A percentile compares a stretch with the other conserved stretches of the same genome.
phyloP scores from a whole-genome alignment of 208 protist species.

The Trypanosoma theileri region DNA sequence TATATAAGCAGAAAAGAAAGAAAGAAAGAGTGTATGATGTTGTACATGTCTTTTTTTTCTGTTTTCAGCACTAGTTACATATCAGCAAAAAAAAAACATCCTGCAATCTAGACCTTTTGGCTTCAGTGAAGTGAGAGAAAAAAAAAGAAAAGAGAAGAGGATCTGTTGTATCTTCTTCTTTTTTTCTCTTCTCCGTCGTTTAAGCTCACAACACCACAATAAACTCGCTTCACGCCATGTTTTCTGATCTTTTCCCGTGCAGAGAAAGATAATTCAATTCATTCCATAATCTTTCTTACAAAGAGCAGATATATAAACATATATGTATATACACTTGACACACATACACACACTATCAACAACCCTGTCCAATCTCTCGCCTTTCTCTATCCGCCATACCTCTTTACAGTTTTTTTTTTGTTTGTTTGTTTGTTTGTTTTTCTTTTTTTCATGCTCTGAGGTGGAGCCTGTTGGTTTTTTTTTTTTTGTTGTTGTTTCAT shows the following conservation, averaged over 20 bases:
- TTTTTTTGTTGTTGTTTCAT: no score
- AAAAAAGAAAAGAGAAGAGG: no score
- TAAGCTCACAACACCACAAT: no score
- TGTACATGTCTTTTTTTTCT: neutral
- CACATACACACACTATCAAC: neutral
- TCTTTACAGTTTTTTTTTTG: neutral
- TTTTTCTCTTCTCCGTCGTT: no score
- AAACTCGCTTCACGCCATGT: no score
- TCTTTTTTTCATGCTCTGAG: neutral
- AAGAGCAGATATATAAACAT: slow-evolving; percentile 8
- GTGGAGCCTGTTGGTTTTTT: neutral
- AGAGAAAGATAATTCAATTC: neutral
- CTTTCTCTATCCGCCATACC: neutral
- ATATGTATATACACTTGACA: neutral
- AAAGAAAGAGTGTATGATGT: neutral
- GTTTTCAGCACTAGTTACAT: no score
- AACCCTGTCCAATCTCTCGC: slow-evolving; percentile 12
- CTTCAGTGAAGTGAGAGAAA: no score
- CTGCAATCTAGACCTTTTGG: no score
- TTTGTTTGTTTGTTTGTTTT: neutral
- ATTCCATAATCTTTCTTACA: neutral
- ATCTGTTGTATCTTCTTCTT: no score
- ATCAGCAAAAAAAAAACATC: no score
- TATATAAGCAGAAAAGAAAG: neutral
- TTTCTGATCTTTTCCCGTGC: no score